These are phyloP conservation scores for Hirsutella thompsonii DNA, from an alignment of 2,329 filamentous ascomycete genomes.

Conservation along the genomic window DNA sequence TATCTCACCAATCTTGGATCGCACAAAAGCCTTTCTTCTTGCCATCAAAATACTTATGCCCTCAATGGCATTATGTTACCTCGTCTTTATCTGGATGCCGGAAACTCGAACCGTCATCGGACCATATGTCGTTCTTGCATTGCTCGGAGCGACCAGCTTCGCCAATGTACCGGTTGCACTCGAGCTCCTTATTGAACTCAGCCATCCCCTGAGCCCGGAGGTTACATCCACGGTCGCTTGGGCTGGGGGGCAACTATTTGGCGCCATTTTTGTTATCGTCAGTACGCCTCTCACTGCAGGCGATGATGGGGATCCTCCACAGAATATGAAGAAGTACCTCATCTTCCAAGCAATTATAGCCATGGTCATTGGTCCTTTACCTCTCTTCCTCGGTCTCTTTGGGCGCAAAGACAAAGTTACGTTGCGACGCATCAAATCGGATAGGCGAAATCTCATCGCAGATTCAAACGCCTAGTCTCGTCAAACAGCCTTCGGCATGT, in stretches of 20 bases:
- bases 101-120: constrained; percentile 46
- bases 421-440: constrained; percentile 36
- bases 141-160: constrained; percentile 73
- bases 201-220: constrained; percentile 76
- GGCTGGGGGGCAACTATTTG: constrained; percentile 75
- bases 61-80: constrained; percentile 57
- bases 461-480: too few relatives aligned
- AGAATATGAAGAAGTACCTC: constrained; percentile 62
- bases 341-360: constrained; percentile 69
- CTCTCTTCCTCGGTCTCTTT: constrained; percentile 57
- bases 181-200: constrained; percentile 79
- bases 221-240: constrained; percentile 75
- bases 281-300: constrained; percentile 60
- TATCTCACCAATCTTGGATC: constrained; percentile 70
- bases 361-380: constrained; percentile 50
- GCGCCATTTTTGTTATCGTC: constrained; percentile 72
- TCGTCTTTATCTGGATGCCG: constrained; percentile 69
- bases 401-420: constrained; percentile 40
- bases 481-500: too few relatives aligned
- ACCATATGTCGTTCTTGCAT: constrained; percentile 60
- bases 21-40: constrained; percentile 64
- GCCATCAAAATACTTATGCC: constrained; percentile 66
- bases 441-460: constrained; percentile 14
- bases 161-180: constrained; percentile 70
- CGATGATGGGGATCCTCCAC: constrained; percentile 40